Percentiles rank a stretch among this genome's conserved stretches.
Conservation (phyloP, 202 grass and related monocot species). For the Dendrocalamus latiflorus region DNA sequence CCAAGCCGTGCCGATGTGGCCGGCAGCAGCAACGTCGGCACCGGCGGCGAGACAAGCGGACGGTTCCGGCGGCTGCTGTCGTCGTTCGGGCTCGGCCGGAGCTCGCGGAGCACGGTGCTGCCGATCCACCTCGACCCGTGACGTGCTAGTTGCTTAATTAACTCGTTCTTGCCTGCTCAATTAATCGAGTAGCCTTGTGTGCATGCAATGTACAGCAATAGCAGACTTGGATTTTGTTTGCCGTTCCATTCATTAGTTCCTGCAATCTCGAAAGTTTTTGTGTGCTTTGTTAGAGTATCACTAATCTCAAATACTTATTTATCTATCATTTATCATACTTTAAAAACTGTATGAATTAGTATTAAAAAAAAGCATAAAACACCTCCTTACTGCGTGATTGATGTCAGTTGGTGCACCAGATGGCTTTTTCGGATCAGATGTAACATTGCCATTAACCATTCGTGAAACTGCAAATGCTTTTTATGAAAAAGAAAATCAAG, state of each 20-base stretch:
- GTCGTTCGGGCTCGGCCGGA: slow-evolving; percentile 77
- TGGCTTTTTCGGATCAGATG: slow-evolving; percentile 10
- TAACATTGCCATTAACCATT: slow-evolving; percentile 1
- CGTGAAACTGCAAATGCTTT: background rate
- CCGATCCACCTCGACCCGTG: slow-evolving; percentile 69
- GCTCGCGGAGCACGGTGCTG: slow-evolving; percentile 68
- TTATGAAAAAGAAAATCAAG: background rate
- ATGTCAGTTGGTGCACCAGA: background rate
- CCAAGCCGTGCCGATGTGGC: background rate
- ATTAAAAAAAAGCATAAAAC: too few species aligned
- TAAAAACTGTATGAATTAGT: too few species aligned
- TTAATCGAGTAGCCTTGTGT: slow-evolving; percentile 3
- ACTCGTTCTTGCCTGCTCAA: background rate
- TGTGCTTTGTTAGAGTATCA: too few species aligned
- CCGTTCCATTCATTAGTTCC: slow-evolving; percentile 2
- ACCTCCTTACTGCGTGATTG: background rate
- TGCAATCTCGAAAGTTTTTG: too few species aligned
- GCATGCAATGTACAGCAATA: slow-evolving; percentile 56
- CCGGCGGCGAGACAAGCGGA: slow-evolving; percentile 41
- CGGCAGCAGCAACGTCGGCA: background rate
- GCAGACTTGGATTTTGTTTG: background rate
- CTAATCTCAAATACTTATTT: too few species aligned
- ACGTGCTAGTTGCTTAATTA: slow-evolving; percentile 25
- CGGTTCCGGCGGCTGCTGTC: slow-evolving; percentile 64
- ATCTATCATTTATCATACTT: too few species aligned